Evolutionary conservation across 169 alveolate species (phyloP), one percentile per base, ranked within the genome.

Genomic region (Plasmodium fragile): DNA sequence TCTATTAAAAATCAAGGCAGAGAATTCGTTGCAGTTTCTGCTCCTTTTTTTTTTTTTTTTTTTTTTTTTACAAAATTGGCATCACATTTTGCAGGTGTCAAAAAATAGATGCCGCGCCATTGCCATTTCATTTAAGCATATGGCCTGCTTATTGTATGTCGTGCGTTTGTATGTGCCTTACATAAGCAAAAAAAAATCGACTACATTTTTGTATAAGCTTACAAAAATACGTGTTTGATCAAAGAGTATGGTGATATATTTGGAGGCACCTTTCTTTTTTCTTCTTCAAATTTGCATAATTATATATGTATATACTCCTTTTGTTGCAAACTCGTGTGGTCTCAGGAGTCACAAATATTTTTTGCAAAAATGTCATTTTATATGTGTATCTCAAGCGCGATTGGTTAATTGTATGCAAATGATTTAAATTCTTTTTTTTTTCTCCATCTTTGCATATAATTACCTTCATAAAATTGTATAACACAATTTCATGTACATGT

Each of bases 301-400:
- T 6, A 7, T 65, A 25, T 65, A 25, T 65, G 10, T 28, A 65
- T 65, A 65, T 59, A 7, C 28, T 25, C 36, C 75, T 11, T 8
- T 5, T 65, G 75, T 65, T 65, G 75, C 75, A 65, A 65, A 65
- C n/a, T 5, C 75, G 41, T 65, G 25, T 65, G 75, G 30, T 22
- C 75, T 65, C 75, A 16, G 75, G 75, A 65, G 36, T 65, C n/a
- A 65, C 41, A 65, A 65, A 65, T 65, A 65, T 65, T 65, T 65
- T 65, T 25, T 49, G 59, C 59, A 49, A 7, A 65, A 65, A 65
- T 18, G 30, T 65, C 41, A 25, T 65, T 25, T 25, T 25, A 65
- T 65, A 65, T 65, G 75, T 65, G 36, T 65, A 25, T 65, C 75
- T 65, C 41, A 65, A 65, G 75, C 30, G 36, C 36, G 18, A 65